Conservation (phyloP, 805 yeast species). For the Candida xiaguanensis region DNA sequence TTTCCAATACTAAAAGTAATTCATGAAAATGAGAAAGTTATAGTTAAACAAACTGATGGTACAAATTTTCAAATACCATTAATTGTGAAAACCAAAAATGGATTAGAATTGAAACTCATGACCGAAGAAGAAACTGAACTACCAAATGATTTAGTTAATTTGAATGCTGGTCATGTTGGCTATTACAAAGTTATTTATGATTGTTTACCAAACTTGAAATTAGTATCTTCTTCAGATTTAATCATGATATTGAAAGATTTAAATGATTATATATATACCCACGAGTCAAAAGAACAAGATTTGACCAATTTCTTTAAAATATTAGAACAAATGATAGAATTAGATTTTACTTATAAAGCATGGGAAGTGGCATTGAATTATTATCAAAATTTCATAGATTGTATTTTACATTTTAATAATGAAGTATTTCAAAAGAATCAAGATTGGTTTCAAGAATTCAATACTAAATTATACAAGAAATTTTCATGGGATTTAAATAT, state of each 20-base stretch:
- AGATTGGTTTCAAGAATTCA: slow-evolving; percentile 18
- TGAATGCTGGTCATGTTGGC: slow-evolving; percentile 46
- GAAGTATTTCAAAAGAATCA: slow-evolving; percentile 17
- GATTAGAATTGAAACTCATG: slow-evolving; percentile 27
- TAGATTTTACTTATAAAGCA: slow-evolving; percentile 25
- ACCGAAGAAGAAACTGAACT: slow-evolving; percentile 38
- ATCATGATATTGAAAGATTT: slow-evolving; percentile 35
- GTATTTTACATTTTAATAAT: slow-evolving; percentile 27
- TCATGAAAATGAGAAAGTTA: slow-evolving; percentile 9
- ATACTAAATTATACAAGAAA: slow-evolving; percentile 17
- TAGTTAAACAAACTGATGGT: slow-evolving; percentile 44
- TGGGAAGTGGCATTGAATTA: slow-evolving; percentile 33
- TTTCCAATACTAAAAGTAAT: slow-evolving; percentile 44
- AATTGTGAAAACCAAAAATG: slow-evolving; percentile 31
- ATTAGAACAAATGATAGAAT: slow-evolving; percentile 24
- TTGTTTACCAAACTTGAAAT: slow-evolving; percentile 14
- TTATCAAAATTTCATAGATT: slow-evolving; percentile 29
- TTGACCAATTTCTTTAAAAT: slow-evolving; percentile 30
- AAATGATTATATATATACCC: slow-evolving; percentile 32
- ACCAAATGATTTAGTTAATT: slow-evolving; percentile 27
- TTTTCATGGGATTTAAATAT: slow-evolving; percentile 23
- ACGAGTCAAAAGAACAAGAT: slow-evolving; percentile 16
- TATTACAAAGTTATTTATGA: slow-evolving; percentile 49
- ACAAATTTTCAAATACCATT: slow-evolving; percentile 63
- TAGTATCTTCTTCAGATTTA: slow-evolving; percentile 18